These are phyloP conservation scores for Rutstroemia sp. DNA, from an alignment of 2,329 filamentous ascomycete species.

Conservation along the genomic window DNA sequence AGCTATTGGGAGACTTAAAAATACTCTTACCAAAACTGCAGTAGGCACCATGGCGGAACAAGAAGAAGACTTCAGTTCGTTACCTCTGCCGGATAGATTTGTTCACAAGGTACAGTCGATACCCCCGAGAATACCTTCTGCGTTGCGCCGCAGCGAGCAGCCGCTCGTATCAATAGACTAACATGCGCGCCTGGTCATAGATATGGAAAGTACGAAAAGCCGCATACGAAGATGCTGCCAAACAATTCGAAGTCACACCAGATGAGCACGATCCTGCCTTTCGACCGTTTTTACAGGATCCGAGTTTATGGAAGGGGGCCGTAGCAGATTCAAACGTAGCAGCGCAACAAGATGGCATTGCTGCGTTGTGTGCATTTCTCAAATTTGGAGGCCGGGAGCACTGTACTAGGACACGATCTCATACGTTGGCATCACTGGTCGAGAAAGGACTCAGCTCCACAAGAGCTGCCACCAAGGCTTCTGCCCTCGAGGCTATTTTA, in stretches of 20 bases:
- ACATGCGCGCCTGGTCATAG: slow-evolving; percentile 34
- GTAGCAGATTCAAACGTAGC: slow-evolving; percentile 94
- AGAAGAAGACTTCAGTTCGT: slow-evolving; percentile 74
- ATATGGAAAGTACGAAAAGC: slow-evolving; percentile 96
- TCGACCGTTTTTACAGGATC: slow-evolving; percentile 77
- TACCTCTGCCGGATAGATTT: slow-evolving; percentile 75
- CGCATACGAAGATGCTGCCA: slow-evolving; percentile 87
- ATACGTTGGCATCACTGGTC: slow-evolving; percentile 70
- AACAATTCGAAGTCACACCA: slow-evolving; percentile 76
- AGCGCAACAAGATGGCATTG: slow-evolving; percentile 87
- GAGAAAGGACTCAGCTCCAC: slow-evolving; percentile 90
- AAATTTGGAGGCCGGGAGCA: slow-evolving; percentile 81
- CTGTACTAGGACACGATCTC: slow-evolving; percentile 65
- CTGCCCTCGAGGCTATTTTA: slow-evolving; percentile 76
- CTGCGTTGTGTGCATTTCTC: slow-evolving; percentile 81
- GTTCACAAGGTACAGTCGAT: slow-evolving; percentile 59
- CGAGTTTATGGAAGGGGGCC: slow-evolving; percentile 83
- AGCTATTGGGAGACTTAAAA: slow-evolving; percentile 10
- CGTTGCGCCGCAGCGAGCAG: background rate
- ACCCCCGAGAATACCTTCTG: background rate
- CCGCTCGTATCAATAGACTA: slow-evolving; percentile 14
- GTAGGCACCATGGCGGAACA: slow-evolving; percentile 60
- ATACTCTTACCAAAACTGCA: slow-evolving; percentile 14
- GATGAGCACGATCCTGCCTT: slow-evolving; percentile 84
- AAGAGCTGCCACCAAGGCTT: slow-evolving; percentile 80